Evolutionary conservation across 768 basidiomycete species (phyloP), one percentile per base, ranked within the genome.

Genomic region (Cystobasidium ongulense): DNA sequence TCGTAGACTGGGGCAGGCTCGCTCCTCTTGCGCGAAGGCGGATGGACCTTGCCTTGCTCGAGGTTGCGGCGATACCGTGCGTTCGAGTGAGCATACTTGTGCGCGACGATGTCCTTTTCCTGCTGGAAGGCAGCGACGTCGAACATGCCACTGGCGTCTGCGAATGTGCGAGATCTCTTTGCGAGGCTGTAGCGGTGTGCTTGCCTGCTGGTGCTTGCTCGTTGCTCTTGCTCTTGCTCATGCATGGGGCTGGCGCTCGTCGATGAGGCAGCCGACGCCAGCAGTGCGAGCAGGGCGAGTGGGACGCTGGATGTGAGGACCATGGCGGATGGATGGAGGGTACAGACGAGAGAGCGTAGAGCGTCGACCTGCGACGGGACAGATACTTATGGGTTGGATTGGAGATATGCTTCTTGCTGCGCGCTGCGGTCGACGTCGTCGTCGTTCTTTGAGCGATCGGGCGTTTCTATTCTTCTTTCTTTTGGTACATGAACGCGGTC

Each of bases 61-160:
- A 71, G 43, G 54, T 71, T 71, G 31, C 68, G 68, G 33, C 54
- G 52, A 36, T 71, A 71, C 33, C 68, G 50, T 38, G 50, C 52
- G 39, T 71, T 71, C 46, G 25, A n/a, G 36, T 71, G 68, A 13
- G 53, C 54, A 29, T 71, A 71, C 35, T 71, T 71, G 33, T 71
- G 52, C 1, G 53, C 68, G 17, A 71, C 68, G 27, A 35, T 52
- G 33, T 54, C 68, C 53, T 71, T 71, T 18, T 71, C 68, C 35
- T 54, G 33, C 68, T 59, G 4, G 54, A 71, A 71, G 11, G 54
- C 53, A 31, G 21, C 18, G 8, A 25, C n/a, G 17, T 57, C 68
- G 36, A 71, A 71, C 23, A 71, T 41, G 27, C 68, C 68, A 29
- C 59, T 1, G 15, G 13, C 68, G 27, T 71, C 68, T 71, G 68